Evolutionary conservation across 2,329 filamentous ascomycete species (phyloP).

Genomic region (Penicillium rolfsii): DNA sequence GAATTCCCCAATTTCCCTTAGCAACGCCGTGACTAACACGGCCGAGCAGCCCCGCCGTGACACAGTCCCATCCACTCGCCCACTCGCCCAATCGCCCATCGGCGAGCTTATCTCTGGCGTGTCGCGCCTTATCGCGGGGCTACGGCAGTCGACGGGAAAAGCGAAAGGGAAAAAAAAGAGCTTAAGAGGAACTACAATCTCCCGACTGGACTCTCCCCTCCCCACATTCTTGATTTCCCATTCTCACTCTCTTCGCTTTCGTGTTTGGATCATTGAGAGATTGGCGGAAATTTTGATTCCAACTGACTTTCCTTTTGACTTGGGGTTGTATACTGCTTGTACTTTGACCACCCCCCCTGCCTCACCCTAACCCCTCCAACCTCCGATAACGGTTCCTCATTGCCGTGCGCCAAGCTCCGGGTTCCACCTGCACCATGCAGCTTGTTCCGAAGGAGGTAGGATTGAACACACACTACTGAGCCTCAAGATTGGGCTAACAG

Average conservation of each 20-base stretch:
- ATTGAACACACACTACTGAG: conserved; percentile 8
- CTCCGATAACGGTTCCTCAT: conserved; percentile 5
- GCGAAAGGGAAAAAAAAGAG: not conserved
- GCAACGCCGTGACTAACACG: conserved; percentile 27
- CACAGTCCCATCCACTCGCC: not conserved
- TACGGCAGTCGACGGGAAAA: not conserved
- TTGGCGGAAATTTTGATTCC: not conserved
- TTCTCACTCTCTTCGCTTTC: conserved; percentile 12
- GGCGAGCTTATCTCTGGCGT: conserved; percentile 25
- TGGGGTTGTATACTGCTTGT: not conserved
- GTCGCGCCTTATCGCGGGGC: conserved; percentile 18
- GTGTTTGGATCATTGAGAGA: not conserved
- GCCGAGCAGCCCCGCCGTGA: conserved; percentile 8
- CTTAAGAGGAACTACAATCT: not conserved
- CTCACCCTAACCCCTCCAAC: not conserved
- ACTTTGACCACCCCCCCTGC: not conserved
- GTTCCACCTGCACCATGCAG: conserved; percentile 44
- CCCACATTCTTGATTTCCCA: conserved; percentile 17
- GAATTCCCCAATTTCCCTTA: not conserved
- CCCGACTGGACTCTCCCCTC: conserved; percentile 10
- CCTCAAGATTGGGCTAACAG: not conserved
- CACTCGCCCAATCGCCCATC: conserved; percentile 20
- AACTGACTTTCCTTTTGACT: not conserved
- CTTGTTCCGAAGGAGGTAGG: conserved; percentile 52
- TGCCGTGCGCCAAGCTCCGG: conserved; percentile 28